A percentile compares a stretch with the other conserved stretches of the same genome.
Conservation (phyloP, 192 early-diverging fungal species). For the Diversispora epigaea region DNA sequence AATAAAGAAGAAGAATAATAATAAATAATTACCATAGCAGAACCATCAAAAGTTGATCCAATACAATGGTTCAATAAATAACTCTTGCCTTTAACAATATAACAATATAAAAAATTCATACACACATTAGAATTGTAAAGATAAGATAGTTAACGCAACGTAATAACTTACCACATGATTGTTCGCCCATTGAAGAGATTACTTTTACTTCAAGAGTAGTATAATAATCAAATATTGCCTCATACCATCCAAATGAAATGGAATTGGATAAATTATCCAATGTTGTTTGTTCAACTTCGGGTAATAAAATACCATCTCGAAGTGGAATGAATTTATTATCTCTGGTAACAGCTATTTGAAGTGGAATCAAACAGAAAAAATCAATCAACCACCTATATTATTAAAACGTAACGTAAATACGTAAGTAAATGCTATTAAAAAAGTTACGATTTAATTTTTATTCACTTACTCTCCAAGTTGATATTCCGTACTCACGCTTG, state of each 20-base stretch:
- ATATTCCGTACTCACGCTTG: background rate
- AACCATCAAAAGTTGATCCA: slow-evolving; percentile 31
- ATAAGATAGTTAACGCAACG: background rate
- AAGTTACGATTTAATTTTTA: background rate
- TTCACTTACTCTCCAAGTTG: slow-evolving; percentile 19
- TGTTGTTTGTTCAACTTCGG: background rate
- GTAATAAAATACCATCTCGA: slow-evolving; percentile 23
- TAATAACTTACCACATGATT: slow-evolving; percentile 30
- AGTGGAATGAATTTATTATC: slow-evolving; percentile 33
- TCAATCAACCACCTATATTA: slow-evolving; percentile 23
- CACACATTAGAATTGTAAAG: background rate
- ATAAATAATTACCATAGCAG: slow-evolving; percentile 23
- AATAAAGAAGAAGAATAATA: background rate
- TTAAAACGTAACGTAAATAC: background rate
- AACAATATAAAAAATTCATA: background rate
- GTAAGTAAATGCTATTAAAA: background rate
- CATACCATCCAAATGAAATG: slow-evolving; percentile 33
- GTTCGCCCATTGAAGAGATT: slow-evolving; percentile 33
- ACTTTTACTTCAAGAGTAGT: slow-evolving; percentile 28
- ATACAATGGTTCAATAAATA: slow-evolving; percentile 35
- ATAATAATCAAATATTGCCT: slow-evolving; percentile 30
- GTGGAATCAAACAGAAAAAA: slow-evolving; percentile 20
- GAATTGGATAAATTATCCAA: slow-evolving; percentile 16
- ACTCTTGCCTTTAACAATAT: slow-evolving; percentile 9
- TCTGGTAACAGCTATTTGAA: slow-evolving; percentile 29